Percentiles rank a stretch among this genome's conserved stretches.
Evolutionary conservation across 306 rosid genomes (phyloP).

Genomic region (Trifolium fragiferum): DNA sequence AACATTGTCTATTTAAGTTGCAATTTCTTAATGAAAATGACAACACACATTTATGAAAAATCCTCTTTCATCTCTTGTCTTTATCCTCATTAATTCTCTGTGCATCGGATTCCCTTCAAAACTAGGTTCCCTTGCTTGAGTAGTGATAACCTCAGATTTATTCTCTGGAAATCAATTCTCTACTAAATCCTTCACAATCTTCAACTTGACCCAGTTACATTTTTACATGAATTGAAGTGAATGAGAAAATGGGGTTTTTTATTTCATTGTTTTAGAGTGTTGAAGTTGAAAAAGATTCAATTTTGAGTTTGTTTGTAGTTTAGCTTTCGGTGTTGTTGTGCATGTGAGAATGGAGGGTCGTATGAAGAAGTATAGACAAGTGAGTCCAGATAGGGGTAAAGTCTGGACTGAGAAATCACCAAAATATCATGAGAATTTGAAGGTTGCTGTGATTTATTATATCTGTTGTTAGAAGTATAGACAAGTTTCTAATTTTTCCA

Average conservation of each 20-base stretch:
- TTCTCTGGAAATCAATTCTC: no score
- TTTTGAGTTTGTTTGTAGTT: conserved; percentile 7
- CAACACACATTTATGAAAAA: no score
- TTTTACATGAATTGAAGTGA: conserved; percentile 30
- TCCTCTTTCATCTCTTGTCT: no score
- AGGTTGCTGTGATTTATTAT: conserved; percentile 86
- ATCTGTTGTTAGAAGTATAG: no score
- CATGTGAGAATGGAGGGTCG: conserved; percentile 69
- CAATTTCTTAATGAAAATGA: no score
- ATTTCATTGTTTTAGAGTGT: conserved; percentile 13
- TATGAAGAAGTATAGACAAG: conserved; percentile 81
- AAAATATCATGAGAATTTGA: conserved; percentile 79
- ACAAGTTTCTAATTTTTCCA: no score
- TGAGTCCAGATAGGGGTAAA: conserved; percentile 93
- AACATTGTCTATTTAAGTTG: no score
- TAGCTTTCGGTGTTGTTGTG: conserved; percentile 34
- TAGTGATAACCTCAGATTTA: no score
- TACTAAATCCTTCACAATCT: no score
- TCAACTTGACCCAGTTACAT: conserved; percentile 19
- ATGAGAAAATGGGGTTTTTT: conserved; percentile 36
- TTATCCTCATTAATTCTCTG: no score
- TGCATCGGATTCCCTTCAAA: no score
- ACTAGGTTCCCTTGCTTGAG: no score
- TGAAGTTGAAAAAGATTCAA: conserved; percentile 17
- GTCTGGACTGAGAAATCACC: conserved; percentile 99